These are phyloP conservation scores for Fusarium proliferatum DNA, from an alignment of 2,329 filamentous ascomycete species.

Conservation along the genomic window DNA sequence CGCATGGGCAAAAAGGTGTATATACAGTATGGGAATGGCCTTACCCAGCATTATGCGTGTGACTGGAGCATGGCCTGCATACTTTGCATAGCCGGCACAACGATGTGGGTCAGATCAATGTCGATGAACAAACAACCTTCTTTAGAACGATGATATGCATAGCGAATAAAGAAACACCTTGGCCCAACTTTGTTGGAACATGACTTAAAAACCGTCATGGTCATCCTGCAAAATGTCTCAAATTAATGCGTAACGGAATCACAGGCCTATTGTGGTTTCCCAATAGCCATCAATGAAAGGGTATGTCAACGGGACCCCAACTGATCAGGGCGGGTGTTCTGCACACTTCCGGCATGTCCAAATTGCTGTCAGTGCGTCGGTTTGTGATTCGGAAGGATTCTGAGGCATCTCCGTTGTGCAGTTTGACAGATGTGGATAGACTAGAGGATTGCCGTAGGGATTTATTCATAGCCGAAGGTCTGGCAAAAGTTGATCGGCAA, in stretches of 20 bases:
- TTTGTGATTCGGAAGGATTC: conserved; percentile 22
- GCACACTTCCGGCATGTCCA: background rate
- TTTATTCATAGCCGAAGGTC: conserved; percentile 32
- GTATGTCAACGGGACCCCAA: background rate
- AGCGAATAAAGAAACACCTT: background rate
- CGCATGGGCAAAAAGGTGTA: conserved; percentile 38
- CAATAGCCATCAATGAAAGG: background rate
- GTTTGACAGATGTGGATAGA: conserved; percentile 36
- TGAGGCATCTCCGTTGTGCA: conserved; percentile 28
- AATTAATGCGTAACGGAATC: background rate
- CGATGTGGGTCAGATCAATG: conserved; percentile 27
- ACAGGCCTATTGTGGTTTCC: background rate
- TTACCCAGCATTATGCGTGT: conserved; percentile 14
- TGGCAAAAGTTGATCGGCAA: conserved; percentile 27
- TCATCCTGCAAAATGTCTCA: background rate
- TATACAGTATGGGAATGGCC: conserved; percentile 23
- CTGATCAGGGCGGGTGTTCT: background rate
- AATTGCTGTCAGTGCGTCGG: conserved; percentile 18
- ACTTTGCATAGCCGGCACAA: conserved; percentile 33
- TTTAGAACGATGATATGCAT: conserved; percentile 34
- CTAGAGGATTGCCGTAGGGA: conserved; percentile 39
- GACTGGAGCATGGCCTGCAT: conserved; percentile 25
- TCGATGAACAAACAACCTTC: conserved; percentile 26
- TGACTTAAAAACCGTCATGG: background rate
- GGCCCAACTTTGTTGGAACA: background rate